A percentile compares a stretch with the other conserved stretches of the same genome.
Conservation (phyloP, 2,329 filamentous ascomycete species). For the Orbilia blumenaviensis region DNA sequence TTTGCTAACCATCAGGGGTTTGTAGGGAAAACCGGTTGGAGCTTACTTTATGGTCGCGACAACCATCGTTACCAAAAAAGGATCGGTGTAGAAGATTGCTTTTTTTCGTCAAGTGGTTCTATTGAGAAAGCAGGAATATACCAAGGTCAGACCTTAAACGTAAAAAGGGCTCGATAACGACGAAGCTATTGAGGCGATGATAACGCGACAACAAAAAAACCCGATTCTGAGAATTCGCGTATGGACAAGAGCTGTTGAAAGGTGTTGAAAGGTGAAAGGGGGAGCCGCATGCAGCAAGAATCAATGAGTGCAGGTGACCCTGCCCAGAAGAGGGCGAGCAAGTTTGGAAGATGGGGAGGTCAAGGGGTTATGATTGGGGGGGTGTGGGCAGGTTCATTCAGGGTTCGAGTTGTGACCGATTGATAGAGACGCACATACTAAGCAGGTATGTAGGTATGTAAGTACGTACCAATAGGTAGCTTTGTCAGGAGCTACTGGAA, state of each 20-base stretch:
- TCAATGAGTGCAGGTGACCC: constrained; percentile 37
- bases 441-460: not conserved
- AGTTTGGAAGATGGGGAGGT: constrained; percentile 7
- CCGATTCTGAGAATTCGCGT: constrained; percentile 13
- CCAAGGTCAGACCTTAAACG: constrained; percentile 4
- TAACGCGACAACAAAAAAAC: constrained; percentile 38
- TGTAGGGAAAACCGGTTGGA: constrained; percentile 1
- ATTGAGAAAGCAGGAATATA: constrained; percentile 26
- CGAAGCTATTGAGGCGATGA: constrained; percentile 9
- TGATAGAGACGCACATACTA: constrained; percentile 14
- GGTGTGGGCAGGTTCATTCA: constrained; percentile 10
- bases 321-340: constrained; percentile 10
- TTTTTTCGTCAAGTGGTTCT: constrained; percentile 47
- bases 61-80: constrained; percentile 64
- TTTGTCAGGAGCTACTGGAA: constrained; percentile 19
- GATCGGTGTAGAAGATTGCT: constrained; percentile 32
- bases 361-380: constrained; percentile 44
- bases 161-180: constrained; percentile 6
- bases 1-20: constrained; percentile 11
- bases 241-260: constrained; percentile 16
- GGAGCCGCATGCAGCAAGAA: constrained; percentile 32
- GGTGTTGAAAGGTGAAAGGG: constrained; percentile 38
- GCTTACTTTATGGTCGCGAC: constrained; percentile 72
- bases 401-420: constrained; percentile 31
- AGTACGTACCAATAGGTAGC: constrained; percentile 4